Evolutionary conservation across 768 basidiomycete genomes (phyloP).

Genomic region (Agrocybe chaxingu): DNA sequence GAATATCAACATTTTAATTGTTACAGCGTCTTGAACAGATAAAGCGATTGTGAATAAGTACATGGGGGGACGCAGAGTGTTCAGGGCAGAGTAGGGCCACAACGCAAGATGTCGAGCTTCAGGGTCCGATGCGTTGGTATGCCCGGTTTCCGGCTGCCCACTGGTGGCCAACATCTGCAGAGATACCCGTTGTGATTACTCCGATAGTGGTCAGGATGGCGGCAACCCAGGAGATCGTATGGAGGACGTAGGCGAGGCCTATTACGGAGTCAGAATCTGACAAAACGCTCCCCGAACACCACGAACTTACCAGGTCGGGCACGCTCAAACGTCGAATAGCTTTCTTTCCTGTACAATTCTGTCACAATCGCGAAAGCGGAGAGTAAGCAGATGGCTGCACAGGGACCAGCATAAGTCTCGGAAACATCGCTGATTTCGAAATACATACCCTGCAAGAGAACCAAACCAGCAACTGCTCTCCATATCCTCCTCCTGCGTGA

Average conservation of each 20-base stretch:
- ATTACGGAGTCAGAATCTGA: not conserved
- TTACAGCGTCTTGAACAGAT: too few species aligned
- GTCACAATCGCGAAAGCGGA: constrained; percentile 63
- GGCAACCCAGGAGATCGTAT: constrained; percentile 57
- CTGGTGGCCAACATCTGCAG: constrained; percentile 55
- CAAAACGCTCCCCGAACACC: not conserved
- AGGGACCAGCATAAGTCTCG: not conserved
- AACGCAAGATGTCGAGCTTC: not conserved
- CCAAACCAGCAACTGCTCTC: constrained; percentile 66
- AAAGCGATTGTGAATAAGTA: not conserved
- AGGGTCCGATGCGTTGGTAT: constrained; percentile 41
- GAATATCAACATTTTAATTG: too few species aligned
- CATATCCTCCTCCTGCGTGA: constrained; percentile 74
- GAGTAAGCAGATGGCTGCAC: constrained; percentile 55
- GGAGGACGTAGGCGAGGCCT: constrained; percentile 63
- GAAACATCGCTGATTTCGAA: not conserved
- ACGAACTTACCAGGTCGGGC: constrained; percentile 54
- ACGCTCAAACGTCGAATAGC: constrained; percentile 49
- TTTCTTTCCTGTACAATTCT: constrained; percentile 46
- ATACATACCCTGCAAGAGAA: constrained; percentile 55
- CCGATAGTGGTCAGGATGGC: constrained; percentile 49
- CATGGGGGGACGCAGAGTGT: not conserved
- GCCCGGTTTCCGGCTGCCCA: constrained; percentile 81
- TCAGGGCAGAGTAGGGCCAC: not conserved
- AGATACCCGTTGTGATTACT: constrained; percentile 60